phyloP scores from a whole-genome alignment of 345 rosid genomes.

The Gossypioides kirkii region DNA sequence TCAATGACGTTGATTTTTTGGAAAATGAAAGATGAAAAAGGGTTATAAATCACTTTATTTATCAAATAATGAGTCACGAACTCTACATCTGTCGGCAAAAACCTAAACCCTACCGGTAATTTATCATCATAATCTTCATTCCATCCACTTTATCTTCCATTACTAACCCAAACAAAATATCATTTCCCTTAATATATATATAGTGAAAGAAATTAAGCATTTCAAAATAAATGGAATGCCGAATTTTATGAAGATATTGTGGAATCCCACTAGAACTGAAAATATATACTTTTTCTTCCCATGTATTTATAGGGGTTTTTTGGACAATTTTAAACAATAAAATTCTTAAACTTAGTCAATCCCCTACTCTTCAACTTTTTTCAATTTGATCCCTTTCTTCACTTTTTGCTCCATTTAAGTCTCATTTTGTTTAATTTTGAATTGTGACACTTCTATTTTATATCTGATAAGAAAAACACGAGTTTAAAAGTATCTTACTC shows the following conservation, averaged over 20 bases:
- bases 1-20: constrained; percentile 7
- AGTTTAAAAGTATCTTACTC: too few relatives aligned
- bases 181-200: background rate
- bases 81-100: constrained; percentile 33
- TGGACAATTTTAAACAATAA: too few relatives aligned
- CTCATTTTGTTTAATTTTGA: too few relatives aligned
- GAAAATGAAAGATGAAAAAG: constrained; percentile 11
- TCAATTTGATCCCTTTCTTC: too few relatives aligned
- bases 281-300: too few relatives aligned
- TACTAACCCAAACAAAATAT: background rate
- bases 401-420: too few relatives aligned
- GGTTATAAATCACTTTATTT: constrained; percentile 12
- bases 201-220: background rate
- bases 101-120: constrained; percentile 18
- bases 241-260: background rate
- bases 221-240: background rate
- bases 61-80: constrained; percentile 24
- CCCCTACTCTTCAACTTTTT: too few relatives aligned
- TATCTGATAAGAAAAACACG: too few relatives aligned
- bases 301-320: too few relatives aligned
- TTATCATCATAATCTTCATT: background rate
- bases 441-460: too few relatives aligned
- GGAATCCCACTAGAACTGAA: constrained; percentile 8
- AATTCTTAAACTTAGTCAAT: too few relatives aligned
- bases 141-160: background rate